A percentile compares a stretch with the other conserved stretches of the same genome.
phyloP scores from a whole-genome alignment of 768 basidiomycete genomes.

The Trametopsis cervina region DNA sequence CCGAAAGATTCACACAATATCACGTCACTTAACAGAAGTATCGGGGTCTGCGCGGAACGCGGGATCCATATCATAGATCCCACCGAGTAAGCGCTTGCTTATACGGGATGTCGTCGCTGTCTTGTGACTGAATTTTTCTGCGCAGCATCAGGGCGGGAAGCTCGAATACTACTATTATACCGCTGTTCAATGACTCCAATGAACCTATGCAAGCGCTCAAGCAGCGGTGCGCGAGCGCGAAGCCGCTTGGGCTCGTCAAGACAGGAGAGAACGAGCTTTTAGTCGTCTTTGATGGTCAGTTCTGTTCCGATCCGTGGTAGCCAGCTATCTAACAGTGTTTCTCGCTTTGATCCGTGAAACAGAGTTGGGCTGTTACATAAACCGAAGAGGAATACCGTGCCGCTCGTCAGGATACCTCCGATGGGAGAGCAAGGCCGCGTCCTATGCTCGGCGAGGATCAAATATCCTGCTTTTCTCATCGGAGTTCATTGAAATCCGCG shows the following conservation, averaged over 20 bases:
- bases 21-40: constrained; percentile 49
- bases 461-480: constrained; percentile 69
- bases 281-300: constrained; percentile 65
- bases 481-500: constrained; percentile 71
- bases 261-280: constrained; percentile 49
- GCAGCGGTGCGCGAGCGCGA: constrained; percentile 45
- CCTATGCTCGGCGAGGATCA: constrained; percentile 53
- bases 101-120: too few relatives aligned
- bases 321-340: not conserved
- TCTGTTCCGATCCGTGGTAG: not conserved
- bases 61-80: constrained; percentile 64
- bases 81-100: constrained; percentile 44
- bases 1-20: constrained; percentile 65
- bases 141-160: constrained; percentile 26
- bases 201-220: constrained; percentile 47
- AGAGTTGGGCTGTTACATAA: constrained; percentile 76
- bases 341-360: not conserved
- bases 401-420: constrained; percentile 60
- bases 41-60: constrained; percentile 59
- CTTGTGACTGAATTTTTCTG: constrained; percentile 25
- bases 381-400: constrained; percentile 57
- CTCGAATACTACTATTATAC: constrained; percentile 39
- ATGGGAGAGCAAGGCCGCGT: constrained; percentile 68
- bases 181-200: constrained; percentile 42
- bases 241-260: constrained; percentile 62